Conservation (phyloP, 345 rosid species). For the Eucalyptus polyanthemos region DNA sequence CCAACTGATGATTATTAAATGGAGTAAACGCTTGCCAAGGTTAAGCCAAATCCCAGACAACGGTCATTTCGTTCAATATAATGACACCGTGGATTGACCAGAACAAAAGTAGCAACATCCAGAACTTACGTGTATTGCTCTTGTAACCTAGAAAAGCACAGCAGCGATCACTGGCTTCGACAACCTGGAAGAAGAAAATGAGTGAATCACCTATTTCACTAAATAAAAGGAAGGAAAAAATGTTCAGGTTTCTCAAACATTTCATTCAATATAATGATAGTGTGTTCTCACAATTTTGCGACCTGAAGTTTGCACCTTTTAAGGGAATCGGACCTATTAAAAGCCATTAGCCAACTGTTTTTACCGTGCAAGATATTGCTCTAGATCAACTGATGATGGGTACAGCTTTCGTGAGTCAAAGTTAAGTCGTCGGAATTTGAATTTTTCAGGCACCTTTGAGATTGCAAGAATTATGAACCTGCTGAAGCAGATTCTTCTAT, state of each 20-base stretch:
- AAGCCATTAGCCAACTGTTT: not conserved
- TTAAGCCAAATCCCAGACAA: not conserved
- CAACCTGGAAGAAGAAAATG: conserved; percentile 30
- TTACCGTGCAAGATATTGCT: not conserved
- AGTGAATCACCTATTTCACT: not conserved
- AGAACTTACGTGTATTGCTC: conserved; percentile 37
- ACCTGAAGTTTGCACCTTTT: not conserved
- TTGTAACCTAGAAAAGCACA: conserved; percentile 34
- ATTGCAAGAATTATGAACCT: not conserved
- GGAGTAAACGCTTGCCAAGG: not conserved
- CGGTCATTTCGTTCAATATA: not conserved
- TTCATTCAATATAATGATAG: not conserved
- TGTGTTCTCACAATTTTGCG: not conserved
- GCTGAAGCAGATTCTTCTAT: not conserved
- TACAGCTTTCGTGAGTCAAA: not conserved
- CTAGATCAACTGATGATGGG: not conserved
- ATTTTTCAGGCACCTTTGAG: not conserved
- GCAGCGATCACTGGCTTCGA: conserved; percentile 48
- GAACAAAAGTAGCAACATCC: not conserved
- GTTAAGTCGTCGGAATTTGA: not conserved
- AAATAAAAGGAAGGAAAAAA: not conserved
- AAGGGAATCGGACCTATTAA: not conserved
- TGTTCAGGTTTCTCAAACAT: not conserved
- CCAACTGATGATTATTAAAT: not conserved
- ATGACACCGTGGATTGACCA: not conserved